These are phyloP conservation scores for Botrytis elliptica DNA, from an alignment of 2,329 filamentous ascomycete genomes.

Conservation along the genomic window DNA sequence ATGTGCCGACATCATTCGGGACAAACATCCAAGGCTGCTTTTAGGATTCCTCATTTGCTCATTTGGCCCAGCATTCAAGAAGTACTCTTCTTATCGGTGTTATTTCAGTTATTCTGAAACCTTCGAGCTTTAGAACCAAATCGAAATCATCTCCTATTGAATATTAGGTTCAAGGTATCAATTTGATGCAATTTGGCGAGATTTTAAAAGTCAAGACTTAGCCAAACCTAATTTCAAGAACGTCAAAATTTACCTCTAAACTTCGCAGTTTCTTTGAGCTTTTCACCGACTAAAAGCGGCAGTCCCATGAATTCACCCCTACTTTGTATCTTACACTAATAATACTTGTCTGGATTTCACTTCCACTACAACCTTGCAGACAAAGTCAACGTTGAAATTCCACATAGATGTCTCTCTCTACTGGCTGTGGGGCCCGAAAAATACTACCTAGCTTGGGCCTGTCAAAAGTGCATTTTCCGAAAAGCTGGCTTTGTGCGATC, in stretches of 20 bases:
- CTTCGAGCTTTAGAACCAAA: not conserved
- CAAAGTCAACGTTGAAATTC: not conserved
- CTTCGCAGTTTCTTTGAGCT: not conserved
- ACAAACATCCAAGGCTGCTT: slow-evolving; percentile 6
- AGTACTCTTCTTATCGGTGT: not conserved
- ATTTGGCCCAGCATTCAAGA: not conserved
- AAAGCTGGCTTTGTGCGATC: slow-evolving; percentile 13
- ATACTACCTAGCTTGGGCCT: not conserved
- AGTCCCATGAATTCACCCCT: not conserved
- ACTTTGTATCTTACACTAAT: not conserved
- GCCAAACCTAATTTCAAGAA: not conserved
- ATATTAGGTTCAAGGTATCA: not conserved
- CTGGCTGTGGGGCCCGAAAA: not conserved
- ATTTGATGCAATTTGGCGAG: not conserved
- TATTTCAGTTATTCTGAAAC: not conserved
- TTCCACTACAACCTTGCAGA: not conserved
- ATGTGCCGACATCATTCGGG: slow-evolving; percentile 11
- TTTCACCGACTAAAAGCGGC: not conserved
- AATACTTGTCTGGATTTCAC: no score
- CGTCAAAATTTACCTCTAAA: not conserved
- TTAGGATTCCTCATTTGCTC: not conserved
- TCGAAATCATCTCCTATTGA: not conserved
- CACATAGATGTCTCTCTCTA: not conserved
- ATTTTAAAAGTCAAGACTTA: not conserved
- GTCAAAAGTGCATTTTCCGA: not conserved